Conservation (phyloP, 202 grass and related monocot genomes). For the Eragrostis tef region DNA sequence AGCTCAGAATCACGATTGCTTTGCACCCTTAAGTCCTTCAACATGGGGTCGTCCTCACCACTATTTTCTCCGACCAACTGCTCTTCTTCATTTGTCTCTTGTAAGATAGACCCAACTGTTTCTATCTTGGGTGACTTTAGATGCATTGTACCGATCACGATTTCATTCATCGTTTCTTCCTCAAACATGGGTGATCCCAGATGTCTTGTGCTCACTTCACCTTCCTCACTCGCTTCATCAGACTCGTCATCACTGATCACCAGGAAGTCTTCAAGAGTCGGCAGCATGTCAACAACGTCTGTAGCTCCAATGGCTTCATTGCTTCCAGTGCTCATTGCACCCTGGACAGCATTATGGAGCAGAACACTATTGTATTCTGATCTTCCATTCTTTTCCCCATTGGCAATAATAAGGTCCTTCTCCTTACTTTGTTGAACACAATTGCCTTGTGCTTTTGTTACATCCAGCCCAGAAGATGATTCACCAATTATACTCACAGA, state of each 20-base stretch:
- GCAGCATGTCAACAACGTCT: neutral
- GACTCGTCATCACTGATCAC: constrained; percentile 12
- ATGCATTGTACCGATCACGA: neutral
- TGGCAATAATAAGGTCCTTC: neutral
- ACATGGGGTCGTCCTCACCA: neutral
- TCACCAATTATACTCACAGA: neutral
- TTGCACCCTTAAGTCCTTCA: neutral
- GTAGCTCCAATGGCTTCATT: constrained; percentile 5
- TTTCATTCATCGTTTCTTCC: neutral
- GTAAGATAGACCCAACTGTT: neutral
- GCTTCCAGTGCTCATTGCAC: constrained; percentile 2
- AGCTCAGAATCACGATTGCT: neutral
- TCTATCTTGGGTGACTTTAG: neutral
- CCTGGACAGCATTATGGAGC: neutral
- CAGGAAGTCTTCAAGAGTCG: constrained; percentile 7
- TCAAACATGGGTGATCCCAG: neutral
- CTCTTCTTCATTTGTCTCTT: neutral
- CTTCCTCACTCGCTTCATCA: neutral
- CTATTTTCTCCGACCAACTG: neutral
- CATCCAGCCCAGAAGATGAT: neutral
- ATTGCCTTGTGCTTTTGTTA: neutral
- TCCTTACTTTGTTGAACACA: constrained; percentile 29
- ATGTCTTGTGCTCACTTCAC: neutral
- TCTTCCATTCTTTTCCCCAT: neutral
- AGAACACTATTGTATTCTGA: neutral